Percentiles rank a stretch among this genome's conserved stretches.
phyloP scores from a whole-genome alignment of 78 protist species.

The Tieghemostelium lacteum region DNA sequence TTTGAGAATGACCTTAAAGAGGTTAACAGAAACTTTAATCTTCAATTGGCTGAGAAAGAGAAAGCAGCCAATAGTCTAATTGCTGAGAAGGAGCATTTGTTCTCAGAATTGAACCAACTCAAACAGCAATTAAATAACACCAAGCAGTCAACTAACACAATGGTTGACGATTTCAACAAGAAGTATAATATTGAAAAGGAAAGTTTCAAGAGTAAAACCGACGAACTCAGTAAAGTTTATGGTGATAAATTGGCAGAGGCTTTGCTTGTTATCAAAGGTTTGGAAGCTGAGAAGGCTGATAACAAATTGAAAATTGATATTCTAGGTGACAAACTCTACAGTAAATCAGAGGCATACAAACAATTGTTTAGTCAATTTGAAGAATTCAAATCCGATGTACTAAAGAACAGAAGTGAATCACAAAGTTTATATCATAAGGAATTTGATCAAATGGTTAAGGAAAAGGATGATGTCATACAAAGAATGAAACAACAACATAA shows the following conservation, averaged over 20 bases:
- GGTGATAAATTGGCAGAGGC: conserved; percentile 7
- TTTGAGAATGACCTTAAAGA: neutral
- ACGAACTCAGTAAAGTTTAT: neutral
- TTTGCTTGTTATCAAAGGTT: neutral
- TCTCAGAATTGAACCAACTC: neutral
- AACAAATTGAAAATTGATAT: conserved; percentile 1
- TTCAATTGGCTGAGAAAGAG: neutral
- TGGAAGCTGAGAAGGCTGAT: too few relatives aligned
- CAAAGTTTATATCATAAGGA: neutral
- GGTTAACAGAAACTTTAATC: neutral
- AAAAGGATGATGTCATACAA: neutral
- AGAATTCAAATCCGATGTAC: neutral
- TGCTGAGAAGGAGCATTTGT: conserved; percentile 1
- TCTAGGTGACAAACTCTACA: neutral
- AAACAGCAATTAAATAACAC: conserved; percentile 12
- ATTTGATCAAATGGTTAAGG: neutral
- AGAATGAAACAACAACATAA: neutral
- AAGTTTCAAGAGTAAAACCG: neutral
- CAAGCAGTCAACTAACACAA: neutral
- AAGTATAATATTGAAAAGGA: neutral
- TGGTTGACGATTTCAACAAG: neutral
- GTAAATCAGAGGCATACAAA: neutral
- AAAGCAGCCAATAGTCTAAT: neutral
- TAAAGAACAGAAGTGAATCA: neutral
- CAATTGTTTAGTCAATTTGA: neutral